A percentile compares a stretch with the other conserved stretches of the same genome.
phyloP scores from a whole-genome alignment of 805 yeast genomes.

The Saccharomycopsis sp. region DNA sequence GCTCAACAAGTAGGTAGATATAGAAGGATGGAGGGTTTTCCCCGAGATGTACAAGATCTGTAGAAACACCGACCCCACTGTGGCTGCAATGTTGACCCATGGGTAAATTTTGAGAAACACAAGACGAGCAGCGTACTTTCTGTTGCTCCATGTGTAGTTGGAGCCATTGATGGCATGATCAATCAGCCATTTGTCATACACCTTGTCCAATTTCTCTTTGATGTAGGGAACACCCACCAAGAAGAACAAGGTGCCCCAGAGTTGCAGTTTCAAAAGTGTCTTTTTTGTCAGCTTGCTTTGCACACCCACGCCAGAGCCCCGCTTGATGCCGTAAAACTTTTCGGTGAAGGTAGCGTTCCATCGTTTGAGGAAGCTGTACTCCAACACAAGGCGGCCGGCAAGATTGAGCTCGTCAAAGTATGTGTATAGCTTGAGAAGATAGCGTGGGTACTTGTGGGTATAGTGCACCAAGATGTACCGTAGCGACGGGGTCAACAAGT shows the following conservation, averaged over 20 bases:
- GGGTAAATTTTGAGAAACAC: conserved; percentile 59
- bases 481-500: conserved; percentile 71
- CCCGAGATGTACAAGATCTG: conserved; percentile 64
- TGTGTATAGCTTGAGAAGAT: conserved; percentile 51
- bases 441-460: conserved; percentile 68
- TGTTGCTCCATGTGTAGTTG: conserved; percentile 18
- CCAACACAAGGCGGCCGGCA: conserved; percentile 51
- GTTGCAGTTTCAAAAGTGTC: conserved; percentile 45
- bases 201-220: conserved; percentile 54
- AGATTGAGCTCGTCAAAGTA: conserved; percentile 71
- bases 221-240: conserved; percentile 61
- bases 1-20: conserved; percentile 51
- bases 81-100: conserved; percentile 35
- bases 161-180: conserved; percentile 38
- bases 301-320: conserved; percentile 31
- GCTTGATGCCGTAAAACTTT: conserved; percentile 81
- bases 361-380: conserved; percentile 54
- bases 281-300: conserved; percentile 30
- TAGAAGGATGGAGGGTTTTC: conserved; percentile 43
- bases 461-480: conserved; percentile 74
- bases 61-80: conserved; percentile 44
- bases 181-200: conserved; percentile 57
- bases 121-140: conserved; percentile 25
- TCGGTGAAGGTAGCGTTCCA: conserved; percentile 89
- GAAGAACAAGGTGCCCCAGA: conserved; percentile 45